phyloP scores from a whole-genome alignment of 2,329 filamentous ascomycete species.

The Plenodomus lindquistii region DNA sequence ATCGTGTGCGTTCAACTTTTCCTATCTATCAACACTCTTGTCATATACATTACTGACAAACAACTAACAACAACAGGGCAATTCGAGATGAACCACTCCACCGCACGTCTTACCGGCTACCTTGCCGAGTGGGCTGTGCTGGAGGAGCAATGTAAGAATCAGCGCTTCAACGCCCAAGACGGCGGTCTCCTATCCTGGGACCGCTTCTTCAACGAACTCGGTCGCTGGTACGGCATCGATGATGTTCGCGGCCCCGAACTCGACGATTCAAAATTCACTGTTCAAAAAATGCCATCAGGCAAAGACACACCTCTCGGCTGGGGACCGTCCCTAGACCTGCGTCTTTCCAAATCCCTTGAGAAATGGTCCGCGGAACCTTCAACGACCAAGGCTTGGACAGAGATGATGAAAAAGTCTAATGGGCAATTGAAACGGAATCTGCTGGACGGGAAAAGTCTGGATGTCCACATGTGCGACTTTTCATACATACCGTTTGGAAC shows the following conservation, averaged over 20 bases:
- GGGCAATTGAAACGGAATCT: conserved; percentile 9
- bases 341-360: conserved; percentile 1
- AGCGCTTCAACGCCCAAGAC: conserved; percentile 11
- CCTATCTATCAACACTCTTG: too few species aligned
- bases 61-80: conserved; percentile 2
- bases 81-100: conserved; percentile 8
- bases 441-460: conserved; percentile 2
- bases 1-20: neutral
- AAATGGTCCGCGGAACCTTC: conserved; percentile 4
- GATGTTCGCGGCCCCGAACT: neutral
- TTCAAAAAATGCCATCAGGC: neutral
- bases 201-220: conserved; percentile 15
- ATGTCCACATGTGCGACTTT: conserved; percentile 10
- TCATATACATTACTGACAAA: too few species aligned
- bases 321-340: conserved; percentile 5
- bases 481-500: conserved; percentile 5
- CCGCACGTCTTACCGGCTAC: conserved; percentile 14
- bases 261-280: conserved; percentile 1
- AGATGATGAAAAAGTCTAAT: conserved; percentile 10
- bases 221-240: conserved; percentile 11
- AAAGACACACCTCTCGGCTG: conserved; percentile 9
- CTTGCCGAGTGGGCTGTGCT: conserved; percentile 17
- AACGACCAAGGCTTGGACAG: conserved; percentile 1
- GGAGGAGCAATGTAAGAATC: conserved; percentile 9
- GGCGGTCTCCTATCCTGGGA: conserved; percentile 5